phyloP scores from a whole-genome alignment of 345 rosid genomes.

The Barbarea vulgaris region DNA sequence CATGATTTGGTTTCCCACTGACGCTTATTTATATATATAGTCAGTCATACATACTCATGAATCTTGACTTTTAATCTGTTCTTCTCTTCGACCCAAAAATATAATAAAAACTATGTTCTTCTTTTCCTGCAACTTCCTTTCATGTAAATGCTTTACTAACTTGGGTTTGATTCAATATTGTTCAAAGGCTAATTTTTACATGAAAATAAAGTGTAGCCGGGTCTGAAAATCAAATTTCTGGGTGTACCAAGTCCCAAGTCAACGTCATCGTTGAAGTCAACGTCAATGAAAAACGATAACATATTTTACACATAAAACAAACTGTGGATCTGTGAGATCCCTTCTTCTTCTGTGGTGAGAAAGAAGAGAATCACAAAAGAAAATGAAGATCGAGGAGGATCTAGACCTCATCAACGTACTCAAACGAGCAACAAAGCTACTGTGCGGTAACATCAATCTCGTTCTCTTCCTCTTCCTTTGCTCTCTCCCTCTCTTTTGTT shows the following conservation, averaged over 20 bases:
- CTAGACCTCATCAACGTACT: conserved; percentile 30
- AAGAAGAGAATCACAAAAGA: neutral
- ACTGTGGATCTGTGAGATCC: neutral
- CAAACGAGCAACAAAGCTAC: conserved; percentile 34
- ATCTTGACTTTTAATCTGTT: neutral
- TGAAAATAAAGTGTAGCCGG: neutral
- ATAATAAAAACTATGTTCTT: neutral
- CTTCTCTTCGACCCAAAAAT: neutral
- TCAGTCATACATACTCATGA: neutral
- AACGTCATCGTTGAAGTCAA: neutral
- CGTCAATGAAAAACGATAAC: neutral
- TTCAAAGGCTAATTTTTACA: neutral
- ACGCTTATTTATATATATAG: neutral
- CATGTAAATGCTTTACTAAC: neutral
- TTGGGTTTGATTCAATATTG: neutral
- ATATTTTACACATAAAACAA: neutral
- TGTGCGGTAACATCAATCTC: conserved; percentile 23
- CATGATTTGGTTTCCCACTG: conserved; percentile 15
- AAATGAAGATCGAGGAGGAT: conserved; percentile 39
- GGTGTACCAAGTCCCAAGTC: conserved; percentile 20
- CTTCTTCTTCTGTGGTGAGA: neutral
- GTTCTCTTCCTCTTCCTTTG: conserved; percentile 33
- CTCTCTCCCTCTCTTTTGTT: conserved; percentile 44
- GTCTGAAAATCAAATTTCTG: neutral
- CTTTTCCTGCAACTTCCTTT: neutral